A percentile compares a stretch with the other conserved stretches of the same genome.
Evolutionary conservation across 495 filamentous ascomycete genomes (phyloP).

Genomic region (Xylaria longipes): DNA sequence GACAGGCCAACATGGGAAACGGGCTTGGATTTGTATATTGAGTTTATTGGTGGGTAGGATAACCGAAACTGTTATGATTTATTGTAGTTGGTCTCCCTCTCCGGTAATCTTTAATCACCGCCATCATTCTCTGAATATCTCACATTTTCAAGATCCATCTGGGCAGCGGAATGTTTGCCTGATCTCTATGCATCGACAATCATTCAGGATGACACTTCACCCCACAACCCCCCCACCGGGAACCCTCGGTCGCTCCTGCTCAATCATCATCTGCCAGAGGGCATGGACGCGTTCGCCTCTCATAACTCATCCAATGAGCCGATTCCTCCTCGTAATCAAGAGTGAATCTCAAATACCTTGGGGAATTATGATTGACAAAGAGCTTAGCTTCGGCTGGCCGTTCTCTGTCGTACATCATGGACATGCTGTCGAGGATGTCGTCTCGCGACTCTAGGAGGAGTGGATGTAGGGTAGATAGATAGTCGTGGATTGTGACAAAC

Average conservation of each 20-base stretch:
- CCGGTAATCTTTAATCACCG: not conserved
- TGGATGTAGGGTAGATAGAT: conserved; percentile 35
- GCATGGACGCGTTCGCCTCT: too few relatives aligned
- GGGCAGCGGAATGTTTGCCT: too few relatives aligned
- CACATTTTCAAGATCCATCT: too few relatives aligned
- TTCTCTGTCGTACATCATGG: not conserved
- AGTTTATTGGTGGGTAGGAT: not conserved
- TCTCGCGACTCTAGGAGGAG: conserved; percentile 36
- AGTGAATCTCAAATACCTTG: not conserved
- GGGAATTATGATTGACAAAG: not conserved
- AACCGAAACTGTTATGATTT: not conserved
- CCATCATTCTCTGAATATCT: not conserved
- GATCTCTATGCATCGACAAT: too few relatives aligned
- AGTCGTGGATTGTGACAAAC: conserved; percentile 38
- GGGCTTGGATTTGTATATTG: not conserved
- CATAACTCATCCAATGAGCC: too few relatives aligned
- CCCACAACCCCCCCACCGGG: too few relatives aligned
- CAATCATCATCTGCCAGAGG: too few relatives aligned
- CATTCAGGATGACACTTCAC: too few relatives aligned
- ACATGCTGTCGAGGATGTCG: conserved; percentile 31
- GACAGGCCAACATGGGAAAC: not conserved
- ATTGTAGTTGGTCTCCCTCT: not conserved
- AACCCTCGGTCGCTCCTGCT: too few relatives aligned
- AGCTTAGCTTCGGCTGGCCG: conserved; percentile 16
- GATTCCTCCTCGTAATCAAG: not conserved